Conservation (phyloP, 805 yeast species). For the Candida maesae region DNA sequence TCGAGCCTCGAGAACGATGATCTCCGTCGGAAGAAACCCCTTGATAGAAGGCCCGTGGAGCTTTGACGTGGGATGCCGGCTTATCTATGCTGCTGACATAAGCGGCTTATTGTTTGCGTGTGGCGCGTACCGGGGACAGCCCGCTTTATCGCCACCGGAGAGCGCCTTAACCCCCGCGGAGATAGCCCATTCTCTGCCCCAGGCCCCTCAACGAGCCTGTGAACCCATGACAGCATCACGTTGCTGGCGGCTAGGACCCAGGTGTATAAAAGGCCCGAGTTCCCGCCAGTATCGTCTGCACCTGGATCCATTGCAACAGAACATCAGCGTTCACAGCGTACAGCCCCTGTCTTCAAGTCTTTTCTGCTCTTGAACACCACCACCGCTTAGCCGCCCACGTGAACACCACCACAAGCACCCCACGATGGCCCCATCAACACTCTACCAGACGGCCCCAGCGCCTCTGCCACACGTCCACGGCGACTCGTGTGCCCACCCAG, state of each 20-base stretch:
- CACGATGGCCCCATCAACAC: constrained; percentile 29
- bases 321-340: background rate
- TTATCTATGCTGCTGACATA: background rate
- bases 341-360: background rate
- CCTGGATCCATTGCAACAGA: background rate
- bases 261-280: background rate
- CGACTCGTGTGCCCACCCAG: constrained; percentile 10
- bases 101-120: background rate
- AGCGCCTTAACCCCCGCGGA: constrained; percentile 11
- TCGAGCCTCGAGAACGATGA: too few species aligned
- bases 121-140: constrained; percentile 1
- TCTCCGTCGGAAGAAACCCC: background rate
- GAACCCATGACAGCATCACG: too few species aligned
- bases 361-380: too few species aligned
- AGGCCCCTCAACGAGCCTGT: too few species aligned
- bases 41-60: too few species aligned
- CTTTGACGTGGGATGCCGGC: background rate
- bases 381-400: background rate
- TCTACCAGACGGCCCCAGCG: constrained; percentile 9
- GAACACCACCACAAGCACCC: background rate
- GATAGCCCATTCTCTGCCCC: too few species aligned
- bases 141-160: constrained; percentile 7
- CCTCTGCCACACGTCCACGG: constrained; percentile 9
- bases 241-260: background rate
- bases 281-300: background rate